Base-by-base conservation (phyloP, 2,329 filamentous ascomycete genomes). In the Colletotrichum agaves region DNA sequence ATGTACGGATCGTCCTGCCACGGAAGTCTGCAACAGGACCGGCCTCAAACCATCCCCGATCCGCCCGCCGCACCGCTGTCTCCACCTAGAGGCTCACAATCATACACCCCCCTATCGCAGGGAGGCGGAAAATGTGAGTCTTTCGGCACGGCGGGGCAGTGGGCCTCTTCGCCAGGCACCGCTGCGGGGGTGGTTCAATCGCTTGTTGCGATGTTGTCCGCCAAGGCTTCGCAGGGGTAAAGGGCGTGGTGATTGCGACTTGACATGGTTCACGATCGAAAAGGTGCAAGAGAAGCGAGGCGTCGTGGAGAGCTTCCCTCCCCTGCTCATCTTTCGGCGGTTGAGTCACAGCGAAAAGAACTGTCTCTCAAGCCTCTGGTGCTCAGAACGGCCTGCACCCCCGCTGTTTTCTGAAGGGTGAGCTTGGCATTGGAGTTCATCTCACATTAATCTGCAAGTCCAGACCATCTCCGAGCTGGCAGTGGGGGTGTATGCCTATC, bases 371-470 rank as follows among this genome's bases (percentile, higher is more conserved):
- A 13, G 41, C 33, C 41, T 37, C 33, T 39, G 31, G 17, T 17
- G 35, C 46, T 35, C 31, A 23, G 35, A 49, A 13, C 35, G 13
- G 35, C 8, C 7, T 37, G 10, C 35, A 44, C 27, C 31, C 37
- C 4, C 37, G 13, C n/a, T 49, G 35, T 21, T 33, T 33, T 21
- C 37, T 41, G 5, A 43, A 41, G 33, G 23, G 27, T 4, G 10
- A 23, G 59, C 63, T 63, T 63, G 35, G 63, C 63, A 31, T 37
- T 57, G 43, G 27, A 57, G 35, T 50, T 56, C 31, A 63, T 50
- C 50, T 57, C 35, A 62, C 15, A 23, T n/a, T 35, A 49, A n/a
- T n/a, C n/a, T n/a, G n/a, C n/a, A n/a, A 61, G 63, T 65, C 63
- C 41, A 65, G 63, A 61, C 39, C 63, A 13, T 55, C 15, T 1